Percentiles rank a stretch among this genome's conserved stretches.
Conservation (phyloP, 148 eudicot species). For the Camellia japonica region DNA sequence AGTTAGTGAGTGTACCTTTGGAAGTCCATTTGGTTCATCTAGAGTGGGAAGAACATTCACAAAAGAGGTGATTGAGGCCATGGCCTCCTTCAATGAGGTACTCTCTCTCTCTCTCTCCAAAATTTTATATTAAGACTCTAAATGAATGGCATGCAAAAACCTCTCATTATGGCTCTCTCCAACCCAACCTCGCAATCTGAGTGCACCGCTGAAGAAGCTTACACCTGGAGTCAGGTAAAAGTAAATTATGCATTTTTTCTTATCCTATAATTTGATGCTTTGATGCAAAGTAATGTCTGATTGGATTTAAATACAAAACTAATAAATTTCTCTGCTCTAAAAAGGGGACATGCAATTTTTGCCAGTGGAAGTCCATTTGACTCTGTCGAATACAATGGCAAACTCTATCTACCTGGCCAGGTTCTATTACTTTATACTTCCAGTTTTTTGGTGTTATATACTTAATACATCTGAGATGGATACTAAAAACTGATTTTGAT, state of each 20-base stretch:
- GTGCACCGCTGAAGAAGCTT: constrained; percentile 97
- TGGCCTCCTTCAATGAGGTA: constrained; percentile 77
- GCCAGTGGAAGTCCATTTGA: constrained; percentile 96
- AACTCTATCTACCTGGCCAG: constrained; percentile 75
- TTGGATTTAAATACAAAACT: background rate
- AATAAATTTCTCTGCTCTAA: background rate
- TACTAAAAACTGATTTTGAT: background rate
- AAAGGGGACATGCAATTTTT: constrained; percentile 78
- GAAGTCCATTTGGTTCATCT: constrained; percentile 67
- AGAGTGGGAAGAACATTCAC: constrained; percentile 86
- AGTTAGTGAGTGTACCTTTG: too few species aligned
- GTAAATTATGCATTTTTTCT: background rate
- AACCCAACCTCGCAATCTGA: constrained; percentile 94
- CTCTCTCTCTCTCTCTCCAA: too few species aligned
- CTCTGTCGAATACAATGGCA: constrained; percentile 68
- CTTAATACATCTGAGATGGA: background rate
- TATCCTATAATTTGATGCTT: too few species aligned
- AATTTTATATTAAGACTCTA: too few species aligned
- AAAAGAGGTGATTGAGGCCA: constrained; percentile 77
- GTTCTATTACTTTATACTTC: constrained; percentile 25
- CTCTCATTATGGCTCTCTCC: constrained; percentile 88
- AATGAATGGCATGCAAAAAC: constrained; percentile 35
- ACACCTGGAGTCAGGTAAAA: constrained; percentile 75
- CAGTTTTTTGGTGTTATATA: background rate
- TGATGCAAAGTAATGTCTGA: background rate